These are phyloP conservation scores for Pestalotiopsis sp. DNA, from an alignment of 2,329 filamentous ascomycete genomes.

Conservation along the genomic window DNA sequence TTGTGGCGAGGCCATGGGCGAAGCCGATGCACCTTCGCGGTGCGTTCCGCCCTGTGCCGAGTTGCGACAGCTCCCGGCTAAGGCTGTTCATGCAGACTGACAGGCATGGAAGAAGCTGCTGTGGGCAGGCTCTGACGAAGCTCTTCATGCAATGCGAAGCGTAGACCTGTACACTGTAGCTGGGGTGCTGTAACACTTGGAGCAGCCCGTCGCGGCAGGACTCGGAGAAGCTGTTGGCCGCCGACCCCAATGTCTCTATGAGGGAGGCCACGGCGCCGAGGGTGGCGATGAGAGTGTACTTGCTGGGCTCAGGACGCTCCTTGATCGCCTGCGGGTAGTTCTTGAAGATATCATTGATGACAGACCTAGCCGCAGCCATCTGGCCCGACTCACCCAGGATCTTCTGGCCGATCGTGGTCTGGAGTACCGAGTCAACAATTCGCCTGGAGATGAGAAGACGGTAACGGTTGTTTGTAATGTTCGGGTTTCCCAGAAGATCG, in stretches of 20 bases:
- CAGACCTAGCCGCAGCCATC: slow-evolving; percentile 74
- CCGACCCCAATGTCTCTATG: slow-evolving; percentile 79
- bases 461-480: slow-evolving; percentile 82
- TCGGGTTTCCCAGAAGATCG: slow-evolving; percentile 77
- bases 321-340: slow-evolving; percentile 91
- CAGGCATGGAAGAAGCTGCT: slow-evolving; percentile 86
- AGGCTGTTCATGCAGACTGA: slow-evolving; percentile 98
- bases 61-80: slow-evolving; percentile 78
- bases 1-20: slow-evolving; percentile 87
- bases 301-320: slow-evolving; percentile 85
- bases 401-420: slow-evolving; percentile 78
- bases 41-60: slow-evolving; percentile 75
- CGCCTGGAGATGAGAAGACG: slow-evolving; percentile 82
- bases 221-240: slow-evolving; percentile 78
- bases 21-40: slow-evolving; percentile 86
- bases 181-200: slow-evolving; percentile 90
- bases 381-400: slow-evolving; percentile 91
- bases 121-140: slow-evolving; percentile 88
- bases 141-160: slow-evolving; percentile 83
- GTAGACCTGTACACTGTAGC: slow-evolving; percentile 93
- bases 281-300: slow-evolving; percentile 79
- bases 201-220: slow-evolving; percentile 82
- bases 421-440: slow-evolving; percentile 81
- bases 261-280: slow-evolving; percentile 80
- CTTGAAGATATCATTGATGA: slow-evolving; percentile 88